These are phyloP conservation scores for Discostella stelligera DNA, from an alignment of 352 stramenopile genomes.

Conservation along the genomic window DNA sequence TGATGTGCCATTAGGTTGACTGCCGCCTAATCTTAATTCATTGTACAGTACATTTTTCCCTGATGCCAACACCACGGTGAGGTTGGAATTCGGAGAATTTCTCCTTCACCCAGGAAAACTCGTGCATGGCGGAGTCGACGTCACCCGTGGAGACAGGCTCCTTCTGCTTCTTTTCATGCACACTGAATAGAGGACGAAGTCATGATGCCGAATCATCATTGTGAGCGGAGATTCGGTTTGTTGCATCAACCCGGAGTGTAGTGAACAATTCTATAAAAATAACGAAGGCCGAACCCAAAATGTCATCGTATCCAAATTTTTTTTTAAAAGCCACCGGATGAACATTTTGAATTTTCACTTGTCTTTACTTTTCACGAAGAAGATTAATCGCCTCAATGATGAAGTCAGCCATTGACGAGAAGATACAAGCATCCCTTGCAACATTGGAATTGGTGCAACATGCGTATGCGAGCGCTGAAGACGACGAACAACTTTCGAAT, in stretches of 20 bases:
- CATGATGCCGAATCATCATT: neutral
- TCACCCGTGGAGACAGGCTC: slow-evolving; percentile 57
- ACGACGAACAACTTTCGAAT: slow-evolving; percentile 13
- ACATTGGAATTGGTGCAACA: slow-evolving; percentile 30
- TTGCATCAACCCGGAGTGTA: no score
- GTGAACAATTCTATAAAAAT: no score
- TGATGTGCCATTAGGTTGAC: neutral
- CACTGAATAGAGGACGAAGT: slow-evolving; percentile 1
- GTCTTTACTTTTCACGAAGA: neutral
- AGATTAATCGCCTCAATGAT: neutral
- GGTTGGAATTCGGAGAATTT: slow-evolving; percentile 67
- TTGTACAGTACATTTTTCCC: slow-evolving; percentile 57
- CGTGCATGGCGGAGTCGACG: slow-evolving; percentile 62
- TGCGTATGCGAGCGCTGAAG: slow-evolving; percentile 3
- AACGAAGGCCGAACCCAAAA: no score
- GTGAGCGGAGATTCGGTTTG: no score
- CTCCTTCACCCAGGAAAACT: slow-evolving; percentile 67
- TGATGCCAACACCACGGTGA: slow-evolving; percentile 52
- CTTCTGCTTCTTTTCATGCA: slow-evolving; percentile 74
- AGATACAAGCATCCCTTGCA: slow-evolving; percentile 26
- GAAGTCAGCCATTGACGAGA: slow-evolving; percentile 20
- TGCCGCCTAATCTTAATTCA: slow-evolving; percentile 1
- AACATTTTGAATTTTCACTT: neutral
- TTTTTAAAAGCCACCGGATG: neutral
- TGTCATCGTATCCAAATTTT: no score